A percentile compares a stretch with the other conserved stretches of the same genome.
These are phyloP conservation scores for Sporothrix curviconia DNA, from an alignment of 2,329 filamentous ascomycete species.

Conservation along the genomic window DNA sequence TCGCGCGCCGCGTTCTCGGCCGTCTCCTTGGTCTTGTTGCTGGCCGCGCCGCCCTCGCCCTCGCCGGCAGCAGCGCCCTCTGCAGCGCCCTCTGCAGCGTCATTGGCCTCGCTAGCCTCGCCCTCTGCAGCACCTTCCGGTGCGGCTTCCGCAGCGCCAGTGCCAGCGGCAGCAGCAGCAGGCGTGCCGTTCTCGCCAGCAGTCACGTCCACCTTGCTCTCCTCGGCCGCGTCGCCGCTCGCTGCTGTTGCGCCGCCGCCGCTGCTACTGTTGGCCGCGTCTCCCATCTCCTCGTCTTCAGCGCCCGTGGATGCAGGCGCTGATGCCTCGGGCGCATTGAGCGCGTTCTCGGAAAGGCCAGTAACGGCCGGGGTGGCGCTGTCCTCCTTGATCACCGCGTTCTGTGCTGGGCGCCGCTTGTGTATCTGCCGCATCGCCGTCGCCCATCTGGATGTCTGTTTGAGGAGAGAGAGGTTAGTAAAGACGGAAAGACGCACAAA, in stretches of 20 bases:
- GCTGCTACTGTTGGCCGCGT: slow-evolving; percentile 30
- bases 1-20: slow-evolving; percentile 82
- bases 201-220: slow-evolving; percentile 14
- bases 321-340: slow-evolving; percentile 61
- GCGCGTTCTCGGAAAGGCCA: slow-evolving; percentile 52
- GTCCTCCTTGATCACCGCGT: slow-evolving; percentile 52
- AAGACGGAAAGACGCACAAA: too few relatives aligned
- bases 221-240: slow-evolving; percentile 1
- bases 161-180: background rate
- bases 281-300: slow-evolving; percentile 78
- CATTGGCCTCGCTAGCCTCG: background rate
- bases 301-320: slow-evolving; percentile 52
- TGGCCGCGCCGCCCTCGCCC: slow-evolving; percentile 39
- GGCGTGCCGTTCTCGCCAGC: slow-evolving; percentile 8
- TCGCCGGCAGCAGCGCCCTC: slow-evolving; percentile 37
- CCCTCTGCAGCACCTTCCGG: slow-evolving; percentile 5
- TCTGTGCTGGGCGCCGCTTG: slow-evolving; percentile 27
- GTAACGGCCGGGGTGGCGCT: slow-evolving; percentile 52
- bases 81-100: background rate
- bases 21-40: slow-evolving; percentile 66
- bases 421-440: slow-evolving; percentile 31
- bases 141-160: background rate
- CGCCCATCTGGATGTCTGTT: slow-evolving; percentile 63
- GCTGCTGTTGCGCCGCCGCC: slow-evolving; percentile 2
- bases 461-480: too few relatives aligned